A percentile compares a stretch with the other conserved stretches of the same genome.
Evolutionary conservation across 768 basidiomycete genomes (phyloP).

Genomic region (Tylopilus balloui): DNA sequence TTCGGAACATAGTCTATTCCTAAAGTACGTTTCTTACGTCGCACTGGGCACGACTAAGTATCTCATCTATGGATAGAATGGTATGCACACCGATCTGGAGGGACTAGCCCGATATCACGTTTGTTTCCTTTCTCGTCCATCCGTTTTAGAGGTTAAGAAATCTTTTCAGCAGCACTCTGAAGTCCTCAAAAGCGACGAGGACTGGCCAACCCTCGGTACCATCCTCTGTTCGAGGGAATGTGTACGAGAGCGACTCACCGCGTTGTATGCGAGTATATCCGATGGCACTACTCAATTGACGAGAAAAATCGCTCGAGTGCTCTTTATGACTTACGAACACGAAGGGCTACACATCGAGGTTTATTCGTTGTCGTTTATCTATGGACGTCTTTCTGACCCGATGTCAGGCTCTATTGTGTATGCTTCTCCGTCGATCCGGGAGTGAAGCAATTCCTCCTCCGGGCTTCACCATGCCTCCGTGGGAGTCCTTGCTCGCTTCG

Average conservation of each 20-base stretch:
- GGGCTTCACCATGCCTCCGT: conserved; percentile 70
- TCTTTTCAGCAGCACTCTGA: conserved; percentile 72
- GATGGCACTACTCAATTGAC: conserved; percentile 48
- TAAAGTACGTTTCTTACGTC: conserved; percentile 44
- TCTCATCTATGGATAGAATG: conserved; percentile 55
- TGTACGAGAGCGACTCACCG: conserved; percentile 67
- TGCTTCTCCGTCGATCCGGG: conserved; percentile 82
- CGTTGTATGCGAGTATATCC: conserved; percentile 69
- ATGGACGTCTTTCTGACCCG: conserved; percentile 2
- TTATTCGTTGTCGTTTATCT: background rate
- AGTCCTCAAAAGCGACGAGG: conserved; percentile 73
- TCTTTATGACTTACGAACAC: conserved; percentile 91
- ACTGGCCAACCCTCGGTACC: conserved; percentile 74
- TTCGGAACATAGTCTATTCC: conserved; percentile 55
- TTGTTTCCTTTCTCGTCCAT: conserved; percentile 22
- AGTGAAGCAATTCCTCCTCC: conserved; percentile 74
- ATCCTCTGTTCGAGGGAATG: conserved; percentile 78
- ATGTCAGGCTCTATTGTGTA: conserved; percentile 78
- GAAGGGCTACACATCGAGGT: conserved; percentile 86
- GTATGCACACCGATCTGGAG: conserved; percentile 93
- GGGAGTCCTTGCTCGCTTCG: conserved; percentile 47
- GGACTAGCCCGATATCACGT: conserved; percentile 86
- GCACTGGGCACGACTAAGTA: conserved; percentile 2
- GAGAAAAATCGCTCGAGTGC: conserved; percentile 66
- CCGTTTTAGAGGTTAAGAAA: background rate